Base-by-base conservation (phyloP, 2,329 filamentous ascomycete genomes). In the Paraphaeosphaeria sporulosa region DNA sequence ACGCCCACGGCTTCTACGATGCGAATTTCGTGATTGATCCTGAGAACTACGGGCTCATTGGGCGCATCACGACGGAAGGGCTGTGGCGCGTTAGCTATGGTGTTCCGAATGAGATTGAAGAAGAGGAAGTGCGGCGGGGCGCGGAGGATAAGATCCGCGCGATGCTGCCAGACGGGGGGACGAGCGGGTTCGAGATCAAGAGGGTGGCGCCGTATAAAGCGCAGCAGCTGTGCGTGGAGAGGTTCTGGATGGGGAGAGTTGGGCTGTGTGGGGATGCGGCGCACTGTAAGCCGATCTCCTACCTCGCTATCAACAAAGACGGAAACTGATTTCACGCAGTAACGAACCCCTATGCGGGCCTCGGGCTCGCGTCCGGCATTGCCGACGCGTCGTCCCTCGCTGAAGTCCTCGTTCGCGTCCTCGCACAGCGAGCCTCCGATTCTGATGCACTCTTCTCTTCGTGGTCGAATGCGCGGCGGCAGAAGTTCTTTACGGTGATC, bases 21-120 rank as follows among this genome's bases (percentile, higher is more conserved):
- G 78, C 75, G 6, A 81, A 81, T 38, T 81, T 80, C 64, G 68
- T 80, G 61, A 68, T 78, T 5, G 78, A 80, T 51, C 65, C 68
- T 0, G 53, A 70, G n/a, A 56, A 79, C 58, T 80, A 78, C 60
- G 77, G 77, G 2, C 65, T 80, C 38, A 70, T 80, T 19, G 74
- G 75, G 0, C 67, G 71, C 1, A 78, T 79, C 19, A 69, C 69
- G 12, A 63, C 72, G 15, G 64, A 69, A 0, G 76, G 75, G 0
- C 59, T 81, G 3, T 82, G 80, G 52, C 34, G 52, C 9, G 76
- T 81, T 1, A 77, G 74, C 6, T 81, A 80, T 51, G 79, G 80
- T 6, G 76, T 78, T 15, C 66, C 75, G 1, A 61, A 64, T 0
- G 71, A 67, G 1, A 55, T 74, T 15, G 72, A 67, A 4, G 66